Evolutionary conservation across 768 basidiomycete species (phyloP).

Genomic region (Russula earlei): DNA sequence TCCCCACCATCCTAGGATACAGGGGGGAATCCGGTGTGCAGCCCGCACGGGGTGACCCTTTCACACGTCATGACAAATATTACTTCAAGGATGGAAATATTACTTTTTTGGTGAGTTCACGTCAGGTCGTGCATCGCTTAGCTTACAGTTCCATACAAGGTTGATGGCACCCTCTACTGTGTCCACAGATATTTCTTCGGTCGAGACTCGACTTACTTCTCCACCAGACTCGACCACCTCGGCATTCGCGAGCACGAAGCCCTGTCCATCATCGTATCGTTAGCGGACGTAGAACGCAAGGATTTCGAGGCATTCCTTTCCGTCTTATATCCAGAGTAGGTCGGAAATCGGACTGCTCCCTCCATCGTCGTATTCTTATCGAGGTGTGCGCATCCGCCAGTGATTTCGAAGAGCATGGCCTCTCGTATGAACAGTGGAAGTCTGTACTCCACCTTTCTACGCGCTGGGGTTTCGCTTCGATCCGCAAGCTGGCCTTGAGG

Average conservation of each 20-base stretch:
- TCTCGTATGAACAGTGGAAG: slow-evolving; percentile 19
- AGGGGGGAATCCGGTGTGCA: not conserved
- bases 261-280: slow-evolving; percentile 4
- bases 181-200: slow-evolving; percentile 16
- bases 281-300: slow-evolving; percentile 9
- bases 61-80: slow-evolving; percentile 12
- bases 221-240: slow-evolving; percentile 2
- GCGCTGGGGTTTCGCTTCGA: slow-evolving; percentile 17
- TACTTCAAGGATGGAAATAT: slow-evolving; percentile 18
- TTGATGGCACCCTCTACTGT: slow-evolving; percentile 10
- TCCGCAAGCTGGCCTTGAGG: slow-evolving; percentile 17
- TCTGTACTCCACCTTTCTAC: slow-evolving; percentile 18
- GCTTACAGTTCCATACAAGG: not conserved
- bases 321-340: slow-evolving; percentile 20
- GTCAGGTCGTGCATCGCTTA: not conserved
- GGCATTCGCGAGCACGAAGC: slow-evolving; percentile 8
- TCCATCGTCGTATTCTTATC: not conserved
- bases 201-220: slow-evolving; percentile 13
- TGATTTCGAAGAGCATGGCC: slow-evolving; percentile 8
- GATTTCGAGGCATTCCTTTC: slow-evolving; percentile 20
- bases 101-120: slow-evolving; percentile 11
- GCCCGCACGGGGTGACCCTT: not conserved
- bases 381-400: not conserved
- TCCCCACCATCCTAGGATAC: not conserved
- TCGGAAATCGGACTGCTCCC: not conserved